phyloP scores from a whole-genome alignment of 73 alveolate genomes.

The Tetrahymena elliotti region DNA sequence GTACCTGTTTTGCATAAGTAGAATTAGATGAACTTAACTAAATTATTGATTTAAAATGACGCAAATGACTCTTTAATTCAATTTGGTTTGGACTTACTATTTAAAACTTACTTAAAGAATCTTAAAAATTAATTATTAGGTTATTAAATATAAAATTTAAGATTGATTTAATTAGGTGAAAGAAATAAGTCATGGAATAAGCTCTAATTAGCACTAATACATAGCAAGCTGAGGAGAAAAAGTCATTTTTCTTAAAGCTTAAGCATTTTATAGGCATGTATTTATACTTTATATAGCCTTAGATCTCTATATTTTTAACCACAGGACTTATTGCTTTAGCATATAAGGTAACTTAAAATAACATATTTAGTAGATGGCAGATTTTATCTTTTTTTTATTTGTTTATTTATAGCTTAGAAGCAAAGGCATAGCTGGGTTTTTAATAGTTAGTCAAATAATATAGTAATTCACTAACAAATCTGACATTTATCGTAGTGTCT shows the following conservation, averaged over 20 bases:
- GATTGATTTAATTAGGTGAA: not conserved
- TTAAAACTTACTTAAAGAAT: not conserved
- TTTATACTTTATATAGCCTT: not conserved
- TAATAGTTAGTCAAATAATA: not conserved
- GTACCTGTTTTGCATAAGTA: not conserved
- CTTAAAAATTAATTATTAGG: not conserved
- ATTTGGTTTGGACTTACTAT: not conserved
- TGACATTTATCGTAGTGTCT: not conserved
- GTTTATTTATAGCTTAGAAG: not conserved
- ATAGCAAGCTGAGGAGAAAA: not conserved
- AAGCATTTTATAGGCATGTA: not conserved
- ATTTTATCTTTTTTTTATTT: not conserved
- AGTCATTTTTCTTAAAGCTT: not conserved
- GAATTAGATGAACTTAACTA: not conserved
- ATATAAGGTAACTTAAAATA: not conserved
- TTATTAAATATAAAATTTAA: no score
- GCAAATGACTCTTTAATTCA: not conserved
- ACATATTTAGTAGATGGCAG: not conserved
- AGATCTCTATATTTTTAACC: not conserved
- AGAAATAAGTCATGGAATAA: not conserved
- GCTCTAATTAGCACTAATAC: not conserved
- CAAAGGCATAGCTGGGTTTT: not conserved
- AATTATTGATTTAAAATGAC: not conserved
- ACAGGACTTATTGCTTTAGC: not conserved
- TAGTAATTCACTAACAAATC: not conserved